These are phyloP conservation scores for Aspergillus fumigatus DNA, from an alignment of 2,329 filamentous ascomycete genomes.

Conservation along the genomic window DNA sequence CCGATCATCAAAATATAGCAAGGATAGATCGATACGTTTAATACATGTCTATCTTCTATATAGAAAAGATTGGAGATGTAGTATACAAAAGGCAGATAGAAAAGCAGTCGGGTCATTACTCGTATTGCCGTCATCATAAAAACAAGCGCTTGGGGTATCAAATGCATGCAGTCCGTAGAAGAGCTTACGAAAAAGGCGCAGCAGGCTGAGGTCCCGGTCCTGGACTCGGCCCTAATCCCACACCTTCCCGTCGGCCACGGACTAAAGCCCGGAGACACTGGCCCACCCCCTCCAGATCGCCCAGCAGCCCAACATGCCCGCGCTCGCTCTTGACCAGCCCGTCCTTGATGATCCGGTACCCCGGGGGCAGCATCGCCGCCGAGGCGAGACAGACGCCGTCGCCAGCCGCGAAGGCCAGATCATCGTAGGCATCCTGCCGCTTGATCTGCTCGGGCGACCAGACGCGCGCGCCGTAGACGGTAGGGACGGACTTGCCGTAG, in stretches of 20 bases:
- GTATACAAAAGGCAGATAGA: background rate
- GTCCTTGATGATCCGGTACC: conserved; percentile 68
- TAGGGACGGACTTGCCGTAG: conserved; percentile 82
- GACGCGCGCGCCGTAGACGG: conserved; percentile 77
- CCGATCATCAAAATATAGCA: background rate
- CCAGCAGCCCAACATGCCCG: conserved; percentile 82
- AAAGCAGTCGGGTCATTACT: background rate
- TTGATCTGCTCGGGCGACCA: conserved; percentile 68
- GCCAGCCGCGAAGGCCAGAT: conserved; percentile 78
- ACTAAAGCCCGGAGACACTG: conserved; percentile 65
- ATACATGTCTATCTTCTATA: conserved; percentile 1
- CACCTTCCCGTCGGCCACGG: conserved; percentile 64
- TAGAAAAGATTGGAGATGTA: background rate
- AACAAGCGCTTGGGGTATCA: background rate
- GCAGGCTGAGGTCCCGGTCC: no score
- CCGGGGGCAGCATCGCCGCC: conserved; percentile 77
- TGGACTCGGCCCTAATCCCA: conserved; percentile 54
- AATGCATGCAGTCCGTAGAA: background rate
- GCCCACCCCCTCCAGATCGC: conserved; percentile 77
- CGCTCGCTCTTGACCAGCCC: conserved; percentile 75
- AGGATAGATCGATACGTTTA: background rate
- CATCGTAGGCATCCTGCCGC: conserved; percentile 74
- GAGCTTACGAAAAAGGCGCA: conserved; percentile 1
- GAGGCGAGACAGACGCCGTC: conserved; percentile 85
- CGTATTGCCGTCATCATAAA: conserved; percentile 6